These are phyloP conservation scores for Corymbia maculata DNA, from an alignment of 345 rosid genomes.

Conservation along the genomic window DNA sequence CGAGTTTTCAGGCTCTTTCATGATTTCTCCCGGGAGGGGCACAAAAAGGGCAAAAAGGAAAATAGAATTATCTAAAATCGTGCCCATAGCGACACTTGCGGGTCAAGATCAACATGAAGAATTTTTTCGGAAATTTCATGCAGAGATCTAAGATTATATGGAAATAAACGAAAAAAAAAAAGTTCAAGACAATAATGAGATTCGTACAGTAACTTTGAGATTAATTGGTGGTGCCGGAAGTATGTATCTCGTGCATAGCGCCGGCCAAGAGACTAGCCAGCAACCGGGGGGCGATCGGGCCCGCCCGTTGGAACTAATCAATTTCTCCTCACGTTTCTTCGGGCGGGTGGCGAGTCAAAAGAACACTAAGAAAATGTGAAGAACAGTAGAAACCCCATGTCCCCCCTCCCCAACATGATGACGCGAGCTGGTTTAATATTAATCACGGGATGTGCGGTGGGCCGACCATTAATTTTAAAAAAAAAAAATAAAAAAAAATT, in stretches of 20 bases:
- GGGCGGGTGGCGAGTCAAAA: neutral
- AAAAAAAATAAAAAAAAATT: fast-evolving
- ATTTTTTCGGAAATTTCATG: too few species aligned
- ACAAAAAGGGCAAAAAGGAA: neutral
- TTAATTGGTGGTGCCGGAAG: fast-evolving
- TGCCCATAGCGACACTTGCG: too few species aligned
- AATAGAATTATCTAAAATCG: too few species aligned
- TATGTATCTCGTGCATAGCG: neutral
- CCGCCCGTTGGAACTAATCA: neutral
- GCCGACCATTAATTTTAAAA: neutral
- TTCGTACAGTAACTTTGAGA: neutral
- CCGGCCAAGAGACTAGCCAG: neutral
- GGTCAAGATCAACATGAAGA: too few species aligned
- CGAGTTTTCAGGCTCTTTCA: neutral
- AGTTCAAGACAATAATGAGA: neutral
- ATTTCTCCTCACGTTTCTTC: neutral
- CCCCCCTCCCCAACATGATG: neutral
- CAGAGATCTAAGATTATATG: too few species aligned
- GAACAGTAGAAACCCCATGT: neutral
- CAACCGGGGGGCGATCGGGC: neutral
- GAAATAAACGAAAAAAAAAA: too few species aligned
- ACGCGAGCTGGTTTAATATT: neutral
- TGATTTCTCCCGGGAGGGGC: neutral
- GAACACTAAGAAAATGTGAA: neutral
- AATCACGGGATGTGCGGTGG: neutral